Base-by-base conservation (phyloP, 257 asterid species). In the Fraxinus anomala region DNA sequence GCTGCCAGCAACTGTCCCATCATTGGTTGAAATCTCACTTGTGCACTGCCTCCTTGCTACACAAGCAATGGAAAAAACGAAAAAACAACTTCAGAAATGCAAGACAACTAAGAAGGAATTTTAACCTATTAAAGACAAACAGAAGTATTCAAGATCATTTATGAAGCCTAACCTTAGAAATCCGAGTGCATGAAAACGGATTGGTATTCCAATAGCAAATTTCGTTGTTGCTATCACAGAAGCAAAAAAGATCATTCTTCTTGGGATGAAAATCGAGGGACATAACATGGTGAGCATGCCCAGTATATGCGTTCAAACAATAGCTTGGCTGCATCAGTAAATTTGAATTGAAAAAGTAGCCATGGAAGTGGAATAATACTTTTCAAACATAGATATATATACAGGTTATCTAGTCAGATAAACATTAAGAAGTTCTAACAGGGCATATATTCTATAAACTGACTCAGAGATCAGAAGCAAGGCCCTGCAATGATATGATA, bases 31-130 rank as follows among this genome's bases (percentile, higher is more conserved):
- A 96, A 96, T 86, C 99, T 92, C 82, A 96, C 99, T 80, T 94
- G 99, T 11, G 97, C 92, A 80, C 91, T 92, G 82, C 99, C 99
- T 79, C 92, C 93, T 92, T 96, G 98, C 99, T 95, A 73, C 79
- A 78, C 69, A 74, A 66, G 49, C 75, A 78, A 73, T 47, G 26
- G 40, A 72, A 69, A 31, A 66, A 59, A 65, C 26, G 40, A 72
- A 69, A 31, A 66, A 59, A 65, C 26, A 74, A 72, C 70, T 76
- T 75, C 28, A 74, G 19, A 66, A 40, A 68, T 34, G 28, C 10
- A 23, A 74, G 19, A 31, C 16, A 34, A 70, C 23, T 21, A 23
- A 28, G n/a, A 19, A 76, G 1, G 6, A 17, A 17, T 19, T 30
- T 71, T 2, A 14, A 47, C 34, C 66, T 13, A 33, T 28, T 63